These are phyloP conservation scores for Sclerotinia minor DNA, from an alignment of 2,329 filamentous ascomycete species.

Conservation along the genomic window DNA sequence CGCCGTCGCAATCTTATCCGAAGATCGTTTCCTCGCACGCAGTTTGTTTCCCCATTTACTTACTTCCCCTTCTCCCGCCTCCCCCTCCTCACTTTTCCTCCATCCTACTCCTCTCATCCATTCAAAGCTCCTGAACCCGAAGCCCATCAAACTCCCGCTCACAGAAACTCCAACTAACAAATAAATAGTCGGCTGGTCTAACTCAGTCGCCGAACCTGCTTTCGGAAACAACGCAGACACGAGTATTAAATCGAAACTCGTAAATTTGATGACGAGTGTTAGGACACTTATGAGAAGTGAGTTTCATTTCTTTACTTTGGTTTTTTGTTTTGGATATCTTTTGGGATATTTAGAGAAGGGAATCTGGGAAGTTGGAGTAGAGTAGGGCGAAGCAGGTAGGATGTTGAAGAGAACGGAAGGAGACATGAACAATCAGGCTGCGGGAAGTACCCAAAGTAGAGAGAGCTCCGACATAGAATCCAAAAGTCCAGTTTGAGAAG, in stretches of 20 bases:
- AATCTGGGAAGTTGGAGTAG: not conserved
- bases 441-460: not conserved
- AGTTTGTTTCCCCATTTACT: conserved; percentile 50
- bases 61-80: not conserved
- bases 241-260: conserved; percentile 81
- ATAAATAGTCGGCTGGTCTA: conserved; percentile 74
- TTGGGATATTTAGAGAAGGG: not conserved
- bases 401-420: not conserved
- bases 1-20: conserved; percentile 87
- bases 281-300: conserved; percentile 90
- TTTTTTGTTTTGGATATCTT: not conserved
- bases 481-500: not conserved
- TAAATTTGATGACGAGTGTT: conserved; percentile 87
- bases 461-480: not conserved
- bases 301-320: conserved; percentile 44
- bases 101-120: not conserved
- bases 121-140: not conserved
- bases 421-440: not conserved
- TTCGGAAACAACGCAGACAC: conserved; percentile 67
- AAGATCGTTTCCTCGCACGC: conserved; percentile 87
- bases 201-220: conserved; percentile 65
- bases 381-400: not conserved
- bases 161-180: conserved; percentile 20
- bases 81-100: too few relatives aligned
- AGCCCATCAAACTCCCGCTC: not conserved